A percentile compares a stretch with the other conserved stretches of the same genome.
Evolutionary conservation across 306 rosid genomes (phyloP).

Genomic region (Benincasa hispida): DNA sequence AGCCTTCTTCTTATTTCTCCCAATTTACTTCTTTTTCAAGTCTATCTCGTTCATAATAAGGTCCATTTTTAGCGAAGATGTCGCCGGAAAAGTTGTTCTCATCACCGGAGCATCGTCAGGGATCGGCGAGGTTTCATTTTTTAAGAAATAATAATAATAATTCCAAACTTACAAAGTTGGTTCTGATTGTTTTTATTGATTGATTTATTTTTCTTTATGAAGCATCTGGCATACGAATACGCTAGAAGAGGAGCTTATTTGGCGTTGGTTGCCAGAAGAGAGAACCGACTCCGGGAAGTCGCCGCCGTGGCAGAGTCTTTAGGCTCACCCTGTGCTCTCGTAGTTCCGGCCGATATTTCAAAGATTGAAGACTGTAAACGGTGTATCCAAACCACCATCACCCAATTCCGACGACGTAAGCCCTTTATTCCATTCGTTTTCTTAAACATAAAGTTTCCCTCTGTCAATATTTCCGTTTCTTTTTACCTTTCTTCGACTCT

Average conservation of each 20-base stretch:
- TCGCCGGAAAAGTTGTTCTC: conserved; percentile 48
- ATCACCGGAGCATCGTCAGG: conserved; percentile 48
- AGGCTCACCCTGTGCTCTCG: conserved; percentile 49
- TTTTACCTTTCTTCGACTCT: no score
- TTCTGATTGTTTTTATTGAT: no score
- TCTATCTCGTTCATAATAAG: neutral
- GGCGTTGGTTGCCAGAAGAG: conserved; percentile 40
- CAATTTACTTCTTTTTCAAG: conserved; percentile 19
- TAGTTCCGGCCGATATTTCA: conserved; percentile 48
- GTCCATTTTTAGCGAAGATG: conserved; percentile 18
- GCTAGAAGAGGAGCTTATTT: conserved; percentile 47
- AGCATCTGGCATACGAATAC: conserved; percentile 68
- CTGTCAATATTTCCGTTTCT: no score
- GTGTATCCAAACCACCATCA: conserved; percentile 35
- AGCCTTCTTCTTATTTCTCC: conserved; percentile 15
- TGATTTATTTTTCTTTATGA: neutral
- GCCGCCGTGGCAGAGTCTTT: conserved; percentile 20
- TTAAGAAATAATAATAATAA: no score
- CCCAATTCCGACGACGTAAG: conserved; percentile 24
- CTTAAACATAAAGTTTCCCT: no score
- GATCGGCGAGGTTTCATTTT: conserved; percentile 35
- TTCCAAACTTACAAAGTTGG: no score
- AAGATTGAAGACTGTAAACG: conserved; percentile 34
- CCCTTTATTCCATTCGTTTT: no score
- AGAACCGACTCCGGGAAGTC: conserved; percentile 28